Conservation (phyloP, 495 filamentous ascomycete species). For the Gamarada debralockiae region DNA sequence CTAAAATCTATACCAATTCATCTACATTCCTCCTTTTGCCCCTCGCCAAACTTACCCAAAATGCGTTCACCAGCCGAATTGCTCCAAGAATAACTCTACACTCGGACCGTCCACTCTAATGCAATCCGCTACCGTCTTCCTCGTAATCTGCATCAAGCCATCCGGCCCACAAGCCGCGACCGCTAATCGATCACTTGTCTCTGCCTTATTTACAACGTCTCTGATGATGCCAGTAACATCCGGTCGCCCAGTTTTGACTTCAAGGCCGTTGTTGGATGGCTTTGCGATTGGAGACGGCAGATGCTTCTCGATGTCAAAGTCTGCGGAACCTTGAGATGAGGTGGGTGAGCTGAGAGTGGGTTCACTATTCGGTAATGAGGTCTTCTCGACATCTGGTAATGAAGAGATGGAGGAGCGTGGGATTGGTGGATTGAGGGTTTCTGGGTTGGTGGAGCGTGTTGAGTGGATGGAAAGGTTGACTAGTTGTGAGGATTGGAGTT, state of each 20-base stretch:
- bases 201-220: slow-evolving; percentile 34
- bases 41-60: no score
- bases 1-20: no score
- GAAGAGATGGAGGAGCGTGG: neutral
- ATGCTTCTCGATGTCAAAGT: slow-evolving; percentile 20
- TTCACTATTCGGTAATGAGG: neutral
- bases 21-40: no score
- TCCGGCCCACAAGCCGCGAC: slow-evolving; percentile 50
- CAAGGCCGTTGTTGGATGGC: slow-evolving; percentile 11
- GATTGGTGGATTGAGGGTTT: slow-evolving; percentile 1
- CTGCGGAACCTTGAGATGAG: slow-evolving; percentile 18
- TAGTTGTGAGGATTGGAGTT: slow-evolving; percentile 38
- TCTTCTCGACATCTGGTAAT: neutral
- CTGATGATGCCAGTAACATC: slow-evolving; percentile 38
- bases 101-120: slow-evolving; percentile 45
- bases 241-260: slow-evolving; percentile 37
- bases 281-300: neutral
- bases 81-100: slow-evolving; percentile 50
- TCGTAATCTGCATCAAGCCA: slow-evolving; percentile 40
- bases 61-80: slow-evolving; percentile 50
- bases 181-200: slow-evolving; percentile 38
- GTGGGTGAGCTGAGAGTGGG: slow-evolving; percentile 20
- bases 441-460: slow-evolving; percentile 24
- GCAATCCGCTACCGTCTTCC: slow-evolving; percentile 45
- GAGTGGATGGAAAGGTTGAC: slow-evolving; percentile 44